Conservation (phyloP, 1,284 basidiomycete species). For the Golubevia pallescens region DNA sequence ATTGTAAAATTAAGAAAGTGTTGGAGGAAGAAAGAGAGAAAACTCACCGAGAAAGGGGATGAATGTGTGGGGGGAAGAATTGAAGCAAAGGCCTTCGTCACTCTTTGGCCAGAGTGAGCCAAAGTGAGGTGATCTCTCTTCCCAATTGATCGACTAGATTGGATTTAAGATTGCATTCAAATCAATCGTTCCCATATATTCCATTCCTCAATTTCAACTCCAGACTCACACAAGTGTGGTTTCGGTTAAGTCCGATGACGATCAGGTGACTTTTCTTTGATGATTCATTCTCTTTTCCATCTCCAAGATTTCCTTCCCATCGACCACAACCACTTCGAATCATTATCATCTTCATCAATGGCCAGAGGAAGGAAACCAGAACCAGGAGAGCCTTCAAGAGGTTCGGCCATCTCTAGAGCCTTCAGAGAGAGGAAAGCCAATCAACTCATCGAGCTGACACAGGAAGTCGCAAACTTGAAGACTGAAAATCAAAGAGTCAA, state of each 20-base stretch:
- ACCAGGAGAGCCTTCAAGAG: not conserved
- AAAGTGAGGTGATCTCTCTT: too few relatives aligned
- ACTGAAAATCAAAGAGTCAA: not conserved
- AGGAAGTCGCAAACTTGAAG: not conserved
- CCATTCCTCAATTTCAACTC: too few relatives aligned
- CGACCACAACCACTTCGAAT: not conserved
- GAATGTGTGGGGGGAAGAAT: not conserved
- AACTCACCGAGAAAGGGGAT: conserved; percentile 2
- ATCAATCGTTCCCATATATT: too few relatives aligned
- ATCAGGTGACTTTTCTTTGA: too few relatives aligned
- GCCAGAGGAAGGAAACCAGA: not conserved
- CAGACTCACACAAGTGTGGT: too few relatives aligned
- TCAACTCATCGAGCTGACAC: not conserved
- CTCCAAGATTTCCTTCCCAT: not conserved
- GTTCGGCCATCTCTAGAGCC: not conserved
- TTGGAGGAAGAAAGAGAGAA: not conserved
- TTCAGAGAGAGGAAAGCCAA: not conserved
- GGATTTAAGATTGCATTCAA: too few relatives aligned
- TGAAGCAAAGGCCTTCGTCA: too few relatives aligned
- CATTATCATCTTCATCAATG: not conserved
- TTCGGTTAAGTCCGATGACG: too few relatives aligned
- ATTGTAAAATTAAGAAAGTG: not conserved
- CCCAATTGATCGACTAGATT: too few relatives aligned
- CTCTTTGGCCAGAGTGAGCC: too few relatives aligned
- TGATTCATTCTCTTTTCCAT: too few relatives aligned